Percentiles rank a stretch among this genome's conserved stretches.
Conservation (phyloP, 257 asterid species). For the Ballota nigra region DNA sequence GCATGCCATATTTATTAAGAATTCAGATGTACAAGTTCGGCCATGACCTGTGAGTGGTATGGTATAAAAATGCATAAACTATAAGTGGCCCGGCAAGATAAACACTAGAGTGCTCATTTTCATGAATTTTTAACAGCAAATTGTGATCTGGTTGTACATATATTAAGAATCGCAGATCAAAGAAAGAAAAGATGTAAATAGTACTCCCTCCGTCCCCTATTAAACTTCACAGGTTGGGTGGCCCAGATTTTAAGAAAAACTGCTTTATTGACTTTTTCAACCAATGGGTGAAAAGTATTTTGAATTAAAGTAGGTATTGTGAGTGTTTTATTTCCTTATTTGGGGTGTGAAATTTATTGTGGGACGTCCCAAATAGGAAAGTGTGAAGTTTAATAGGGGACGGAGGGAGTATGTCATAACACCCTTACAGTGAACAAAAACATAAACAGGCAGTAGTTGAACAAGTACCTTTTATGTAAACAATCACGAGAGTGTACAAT, state of each 20-base stretch:
- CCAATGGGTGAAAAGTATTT: too few relatives aligned
- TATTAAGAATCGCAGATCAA: not conserved
- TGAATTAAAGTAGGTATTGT: too few relatives aligned
- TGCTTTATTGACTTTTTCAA: too few relatives aligned
- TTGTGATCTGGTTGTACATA: not conserved
- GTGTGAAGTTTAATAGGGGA: too few relatives aligned
- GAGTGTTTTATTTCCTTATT: too few relatives aligned
- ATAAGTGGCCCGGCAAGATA: not conserved
- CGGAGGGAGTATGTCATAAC: not conserved
- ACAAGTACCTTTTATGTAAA: slow-evolving; percentile 11
- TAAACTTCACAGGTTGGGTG: too few relatives aligned
- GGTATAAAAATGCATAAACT: not conserved
- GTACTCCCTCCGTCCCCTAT: too few relatives aligned
- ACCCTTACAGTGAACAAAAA: not conserved
- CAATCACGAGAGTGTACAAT: slow-evolving; percentile 6
- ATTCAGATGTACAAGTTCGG: not conserved
- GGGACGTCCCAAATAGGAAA: too few relatives aligned
- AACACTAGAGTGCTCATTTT: not conserved
- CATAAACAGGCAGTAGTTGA: slow-evolving; percentile 11
- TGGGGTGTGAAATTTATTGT: too few relatives aligned
- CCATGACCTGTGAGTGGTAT: not conserved
- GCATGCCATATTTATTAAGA: not conserved
- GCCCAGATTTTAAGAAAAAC: too few relatives aligned
- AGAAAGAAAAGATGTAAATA: not conserved
- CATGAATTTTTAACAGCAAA: not conserved